These are phyloP conservation scores for Trichocladium uniseriatum DNA, from an alignment of 495 filamentous ascomycete genomes.

Conservation along the genomic window DNA sequence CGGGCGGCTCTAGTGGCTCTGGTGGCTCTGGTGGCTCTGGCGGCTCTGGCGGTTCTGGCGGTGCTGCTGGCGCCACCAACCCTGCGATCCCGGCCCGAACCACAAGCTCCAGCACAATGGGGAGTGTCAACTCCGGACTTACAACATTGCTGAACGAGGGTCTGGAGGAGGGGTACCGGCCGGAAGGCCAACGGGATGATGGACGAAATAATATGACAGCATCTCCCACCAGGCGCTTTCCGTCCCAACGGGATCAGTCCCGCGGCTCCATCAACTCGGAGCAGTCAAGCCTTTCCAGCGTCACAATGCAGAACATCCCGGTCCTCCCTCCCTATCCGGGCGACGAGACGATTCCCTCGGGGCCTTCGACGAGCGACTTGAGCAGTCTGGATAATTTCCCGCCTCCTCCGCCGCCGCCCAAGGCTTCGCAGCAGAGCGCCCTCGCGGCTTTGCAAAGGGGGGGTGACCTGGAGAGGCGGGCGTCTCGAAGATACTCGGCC, in stretches of 20 bases:
- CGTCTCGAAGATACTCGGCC: conserved; percentile 83
- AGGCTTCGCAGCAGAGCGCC: conserved; percentile 80
- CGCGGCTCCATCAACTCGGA: conserved; percentile 38
- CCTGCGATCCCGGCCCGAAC: conserved; percentile 39
- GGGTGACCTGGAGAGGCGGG: conserved; percentile 84
- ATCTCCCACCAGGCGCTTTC: conserved; percentile 35
- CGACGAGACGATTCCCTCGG: conserved; percentile 42
- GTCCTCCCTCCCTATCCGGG: conserved; percentile 56
- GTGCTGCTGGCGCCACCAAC: conserved; percentile 3
- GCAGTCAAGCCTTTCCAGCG: conserved; percentile 55
- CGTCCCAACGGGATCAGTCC: conserved; percentile 38
- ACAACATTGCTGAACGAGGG: conserved; percentile 59
- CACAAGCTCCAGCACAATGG: conserved; percentile 56
- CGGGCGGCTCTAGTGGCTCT: conserved; percentile 6
- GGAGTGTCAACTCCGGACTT: conserved; percentile 50
- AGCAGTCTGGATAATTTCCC: conserved; percentile 48
- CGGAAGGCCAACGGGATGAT: conserved; percentile 22
- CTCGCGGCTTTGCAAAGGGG: conserved; percentile 83
- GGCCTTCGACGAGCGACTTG: conserved; percentile 30
- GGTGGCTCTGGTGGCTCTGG: conserved; percentile 4
- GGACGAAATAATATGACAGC: conserved; percentile 16
- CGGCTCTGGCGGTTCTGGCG: conserved; percentile 9
- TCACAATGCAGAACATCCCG: conserved; percentile 58
- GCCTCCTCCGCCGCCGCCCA: conserved; percentile 63
- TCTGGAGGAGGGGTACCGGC: conserved; percentile 36